phyloP scores from a whole-genome alignment of 2,329 filamentous ascomycete species.

The Fusarium proliferatum region DNA sequence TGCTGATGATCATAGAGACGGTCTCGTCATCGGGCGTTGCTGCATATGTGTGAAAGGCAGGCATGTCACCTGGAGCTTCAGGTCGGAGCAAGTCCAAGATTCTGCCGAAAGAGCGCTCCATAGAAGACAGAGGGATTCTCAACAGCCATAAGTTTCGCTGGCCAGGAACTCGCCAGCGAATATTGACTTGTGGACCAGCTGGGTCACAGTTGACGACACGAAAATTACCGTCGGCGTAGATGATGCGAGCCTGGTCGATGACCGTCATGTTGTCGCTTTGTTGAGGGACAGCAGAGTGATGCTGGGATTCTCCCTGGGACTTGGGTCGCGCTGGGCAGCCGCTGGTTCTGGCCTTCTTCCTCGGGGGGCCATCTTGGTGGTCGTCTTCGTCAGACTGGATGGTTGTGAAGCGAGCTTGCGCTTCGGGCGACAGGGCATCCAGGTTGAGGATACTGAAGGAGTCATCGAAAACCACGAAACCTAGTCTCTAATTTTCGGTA shows the following conservation, averaged over 20 bases:
- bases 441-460: rapidly evolving
- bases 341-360: neutral
- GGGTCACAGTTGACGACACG: neutral
- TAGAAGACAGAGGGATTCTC: too few relatives aligned
- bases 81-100: too few relatives aligned
- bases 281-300: rapidly evolving
- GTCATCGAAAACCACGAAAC: neutral
- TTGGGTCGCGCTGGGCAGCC: rapidly evolving
- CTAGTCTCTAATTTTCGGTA: too few relatives aligned
- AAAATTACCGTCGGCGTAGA: rapidly evolving
- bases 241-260: neutral
- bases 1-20: too few relatives aligned
- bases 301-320: neutral
- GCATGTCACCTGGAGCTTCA: too few relatives aligned
- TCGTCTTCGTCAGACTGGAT: neutral
- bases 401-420: rapidly evolving
- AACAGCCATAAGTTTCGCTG: neutral
- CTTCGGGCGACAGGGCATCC: rapidly evolving
- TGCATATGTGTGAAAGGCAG: too few relatives aligned
- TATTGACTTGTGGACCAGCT: rapidly evolving
- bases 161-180: neutral
- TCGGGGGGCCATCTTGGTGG: rapidly evolving
- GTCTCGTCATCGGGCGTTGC: too few relatives aligned
- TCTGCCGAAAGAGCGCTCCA: too few relatives aligned
- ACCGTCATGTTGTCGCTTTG: rapidly evolving